Base-by-base conservation (phyloP, 192 early-diverging fungal genomes). In the Coemansia sp. region DNA sequence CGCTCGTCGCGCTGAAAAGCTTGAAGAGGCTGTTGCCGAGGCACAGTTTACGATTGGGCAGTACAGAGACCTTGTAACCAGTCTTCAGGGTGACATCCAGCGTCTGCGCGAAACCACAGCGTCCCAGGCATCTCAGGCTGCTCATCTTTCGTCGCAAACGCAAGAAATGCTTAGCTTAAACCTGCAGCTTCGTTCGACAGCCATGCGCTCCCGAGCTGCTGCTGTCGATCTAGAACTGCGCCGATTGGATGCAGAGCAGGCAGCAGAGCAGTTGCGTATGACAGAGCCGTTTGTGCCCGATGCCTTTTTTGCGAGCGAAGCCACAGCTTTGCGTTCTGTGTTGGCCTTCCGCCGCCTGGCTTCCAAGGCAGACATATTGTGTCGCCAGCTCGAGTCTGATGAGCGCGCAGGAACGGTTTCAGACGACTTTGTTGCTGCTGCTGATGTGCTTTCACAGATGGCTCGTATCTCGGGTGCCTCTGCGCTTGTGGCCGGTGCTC, bases 221-320 rank as follows among this genome's bases (percentile, higher is more conserved):
- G 86, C 91, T 14, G 89, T 98, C 40, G 96, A 98, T 77, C 76
- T 96, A 38, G 95, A 96, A 62, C 78, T 98, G 60, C 87, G 91
- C 12, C 90, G 91, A 48, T 75, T 98, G 18, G 95, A 98, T 17
- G 92, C 90, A 22, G 74, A 84, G 5, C 95, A 98, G 75, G 93
- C 93, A 1, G 84, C 82, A 1, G 89, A 92, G 71, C 88, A 92
- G 48, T 61, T 86, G 11, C 45, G 32, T 7, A 69, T 76, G 60
- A 57, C 80, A 5, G 71, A 92, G 85, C 87, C 91, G 12, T 98
- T 92, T 66, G 72, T 96, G 57, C 94, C 96, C 0, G 91, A 92
- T 49, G 82, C 89, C 11, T 96, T 96, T 72, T 91, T 91, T 75
- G 78, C 79, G 45, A 86, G 82, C 28, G 96, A 98, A 58, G 83